Evolutionary conservation across 2,329 filamentous ascomycete species (phyloP).

Genomic region (Ascochyta lentis): DNA sequence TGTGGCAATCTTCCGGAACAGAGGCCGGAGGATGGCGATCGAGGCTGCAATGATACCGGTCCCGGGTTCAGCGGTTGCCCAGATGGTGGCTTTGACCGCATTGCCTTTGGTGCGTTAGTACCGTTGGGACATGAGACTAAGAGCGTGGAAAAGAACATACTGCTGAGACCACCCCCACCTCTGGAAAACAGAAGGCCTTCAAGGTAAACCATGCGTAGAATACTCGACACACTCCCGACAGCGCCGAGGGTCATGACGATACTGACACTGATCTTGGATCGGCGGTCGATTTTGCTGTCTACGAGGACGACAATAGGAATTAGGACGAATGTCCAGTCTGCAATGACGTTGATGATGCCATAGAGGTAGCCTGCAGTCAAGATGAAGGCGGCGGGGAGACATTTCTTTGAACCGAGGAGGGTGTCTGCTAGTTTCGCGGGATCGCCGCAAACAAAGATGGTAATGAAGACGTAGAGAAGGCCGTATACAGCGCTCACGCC

Average conservation of each 20-base stretch:
- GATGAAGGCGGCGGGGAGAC: constrained; percentile 32
- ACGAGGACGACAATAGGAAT: constrained; percentile 43
- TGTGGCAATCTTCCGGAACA: constrained; percentile 45
- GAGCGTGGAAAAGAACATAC: constrained; percentile 12
- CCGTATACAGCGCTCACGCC: constrained; percentile 34
- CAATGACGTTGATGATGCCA: constrained; percentile 40
- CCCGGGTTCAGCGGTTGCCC: constrained; percentile 58
- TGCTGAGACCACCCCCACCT: constrained; percentile 3
- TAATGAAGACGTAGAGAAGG: constrained; percentile 38
- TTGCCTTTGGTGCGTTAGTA: constrained; percentile 27
- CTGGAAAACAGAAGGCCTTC: constrained; percentile 28
- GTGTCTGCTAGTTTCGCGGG: constrained; percentile 34
- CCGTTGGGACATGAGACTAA: not conserved
- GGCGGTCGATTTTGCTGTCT: constrained; percentile 52
- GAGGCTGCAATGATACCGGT: constrained; percentile 59
- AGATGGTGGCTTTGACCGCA: constrained; percentile 51
- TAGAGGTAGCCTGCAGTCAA: constrained; percentile 41
- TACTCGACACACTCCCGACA: constrained; percentile 40
- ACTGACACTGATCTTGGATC: constrained; percentile 55
- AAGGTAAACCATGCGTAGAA: constrained; percentile 44
- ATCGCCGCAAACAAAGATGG: constrained; percentile 41
- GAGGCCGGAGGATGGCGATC: constrained; percentile 55
- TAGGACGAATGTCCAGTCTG: constrained; percentile 46
- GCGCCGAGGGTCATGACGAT: constrained; percentile 55
- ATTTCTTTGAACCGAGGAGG: constrained; percentile 26